Base-by-base conservation (phyloP, 2,329 filamentous ascomycete genomes). In the Tetracladium maxilliforme region DNA sequence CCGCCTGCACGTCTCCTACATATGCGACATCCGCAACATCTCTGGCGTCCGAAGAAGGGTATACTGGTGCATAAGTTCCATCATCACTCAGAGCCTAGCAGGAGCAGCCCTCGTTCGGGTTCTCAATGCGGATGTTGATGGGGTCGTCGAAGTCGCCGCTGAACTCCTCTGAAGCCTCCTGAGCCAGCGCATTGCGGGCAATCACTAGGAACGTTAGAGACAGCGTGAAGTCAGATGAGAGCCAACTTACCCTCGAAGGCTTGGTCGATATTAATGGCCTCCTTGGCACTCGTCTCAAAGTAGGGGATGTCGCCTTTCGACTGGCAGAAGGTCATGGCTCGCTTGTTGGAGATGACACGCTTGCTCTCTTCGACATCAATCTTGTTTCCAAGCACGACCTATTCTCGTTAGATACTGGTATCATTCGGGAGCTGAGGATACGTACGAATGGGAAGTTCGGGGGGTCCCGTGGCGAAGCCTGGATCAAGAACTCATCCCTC, bases 281-380 rank as follows among this genome's bases (percentile, higher is more conserved):
- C 90, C 62, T 98, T 98, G 32, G 90, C 90, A 54, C 86, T 94
- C 11, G 90, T 98, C 70, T 98, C 90, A 45, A 98, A 98, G 56
- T 98, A 98, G 11, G 90, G 90, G 37, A 98, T 94, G 31, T 83
- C 83, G 23, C 87, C 87, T 57, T 95, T 94, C 29, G 83, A 92
- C 53, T 94, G 84, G 54, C 90, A 98, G 52, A 94, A 98, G 10
- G 87, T 86, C 71, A 87, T 86, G 31, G 90, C 90, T 35, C 90
- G 71, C 68, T 95, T 95, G 44, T 78, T 86, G 16, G 83, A 92
- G 42, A 98, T 92, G 63, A 90, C 83, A 50, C 90, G 70, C 66
- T 94, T 94, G 64, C 78, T 92, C 58, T 95, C 90, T 50, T 94
- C 90, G 22, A 94, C 77, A 58, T 98, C 90, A 43, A 98, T 92